Base-by-base conservation (phyloP, 116 monocot species). In the Zostera marina region DNA sequence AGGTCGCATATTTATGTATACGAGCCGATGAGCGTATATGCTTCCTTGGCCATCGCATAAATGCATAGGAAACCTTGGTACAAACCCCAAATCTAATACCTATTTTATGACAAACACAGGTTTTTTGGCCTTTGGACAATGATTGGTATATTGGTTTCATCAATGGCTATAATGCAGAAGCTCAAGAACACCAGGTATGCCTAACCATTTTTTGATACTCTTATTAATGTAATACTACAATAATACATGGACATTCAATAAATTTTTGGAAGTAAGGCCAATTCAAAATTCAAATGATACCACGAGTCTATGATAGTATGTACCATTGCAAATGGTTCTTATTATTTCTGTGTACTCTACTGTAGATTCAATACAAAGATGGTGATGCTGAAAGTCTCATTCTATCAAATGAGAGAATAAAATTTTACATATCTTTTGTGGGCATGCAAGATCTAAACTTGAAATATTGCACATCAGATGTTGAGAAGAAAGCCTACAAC, bases 41-140 rank as follows among this genome's bases (percentile, higher is more conserved):
- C n/a, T n/a, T n/a, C n/a, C n/a, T n/a, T n/a, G n/a, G n/a, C n/a
- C n/a, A n/a, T n/a, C n/a, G n/a, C n/a, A n/a, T n/a, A n/a, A n/a
- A n/a, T n/a, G n/a, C n/a, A n/a, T n/a, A n/a, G n/a, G n/a, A n/a
- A n/a, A n/a, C n/a, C n/a, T n/a, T n/a, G n/a, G n/a, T 22, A 13
- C 47, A 47, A 47, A 47, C 12, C 47, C 15, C 4, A 14, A 48
- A 14, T 11, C n/a, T 19, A 48, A 48, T 48, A 5, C 16, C 17
- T 55, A 26, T 56, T 38, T 8, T 39, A 38, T 56, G 56, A 11
- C 39, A 0, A 38, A 52, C 74, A 74, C 72, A 94, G 94, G 76
- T 96, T 58, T 96, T 73, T 69, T 96, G 96, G 89, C 89, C 96
- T 7, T 67, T 96, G 72, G 96, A 96, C 56, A 74, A 89, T 63